Evolutionary conservation across 2,329 filamentous ascomycete genomes (phyloP).

Genomic region (Pleoardoris graminearum): DNA sequence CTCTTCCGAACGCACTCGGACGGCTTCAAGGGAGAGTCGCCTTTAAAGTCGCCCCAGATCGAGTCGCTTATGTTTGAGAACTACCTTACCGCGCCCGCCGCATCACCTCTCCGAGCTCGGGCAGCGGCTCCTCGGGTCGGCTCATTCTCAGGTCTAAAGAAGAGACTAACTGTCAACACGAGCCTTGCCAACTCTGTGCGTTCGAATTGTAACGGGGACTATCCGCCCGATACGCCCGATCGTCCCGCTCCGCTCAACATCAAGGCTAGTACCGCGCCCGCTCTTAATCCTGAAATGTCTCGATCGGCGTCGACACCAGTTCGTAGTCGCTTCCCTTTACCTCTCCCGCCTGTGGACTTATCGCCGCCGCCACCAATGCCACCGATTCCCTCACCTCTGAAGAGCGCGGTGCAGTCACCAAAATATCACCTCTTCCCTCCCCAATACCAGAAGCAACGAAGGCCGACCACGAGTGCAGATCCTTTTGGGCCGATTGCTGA

Average conservation of each 20-base stretch:
- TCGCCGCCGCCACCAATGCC: neutral
- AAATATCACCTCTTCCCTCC: too few relatives aligned
- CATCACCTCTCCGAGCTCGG: neutral
- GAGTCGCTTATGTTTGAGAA: neutral
- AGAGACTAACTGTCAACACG: neutral
- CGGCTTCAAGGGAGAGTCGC: neutral
- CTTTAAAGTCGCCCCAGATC: neutral
- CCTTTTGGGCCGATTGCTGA: too few relatives aligned
- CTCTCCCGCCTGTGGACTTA: neutral
- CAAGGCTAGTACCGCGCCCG: slow-evolving; percentile 13
- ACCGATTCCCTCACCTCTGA: neutral
- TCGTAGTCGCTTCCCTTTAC: neutral
- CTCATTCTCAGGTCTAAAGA: neutral
- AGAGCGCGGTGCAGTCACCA: neutral
- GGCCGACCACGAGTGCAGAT: too few relatives aligned
- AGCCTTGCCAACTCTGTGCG: too few relatives aligned
- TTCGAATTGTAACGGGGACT: too few relatives aligned
- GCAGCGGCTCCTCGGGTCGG: neutral
- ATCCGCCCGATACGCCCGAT: slow-evolving; percentile 25
- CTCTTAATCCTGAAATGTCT: neutral
- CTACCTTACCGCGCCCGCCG: neutral
- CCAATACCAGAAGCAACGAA: neutral
- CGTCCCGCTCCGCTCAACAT: slow-evolving; percentile 32
- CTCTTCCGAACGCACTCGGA: neutral
- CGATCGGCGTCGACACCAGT: slow-evolving; percentile 20